These are phyloP conservation scores for Cryptomeria japonica DNA, from an alignment of 75 land plant genomes.

Conservation along the genomic window DNA sequence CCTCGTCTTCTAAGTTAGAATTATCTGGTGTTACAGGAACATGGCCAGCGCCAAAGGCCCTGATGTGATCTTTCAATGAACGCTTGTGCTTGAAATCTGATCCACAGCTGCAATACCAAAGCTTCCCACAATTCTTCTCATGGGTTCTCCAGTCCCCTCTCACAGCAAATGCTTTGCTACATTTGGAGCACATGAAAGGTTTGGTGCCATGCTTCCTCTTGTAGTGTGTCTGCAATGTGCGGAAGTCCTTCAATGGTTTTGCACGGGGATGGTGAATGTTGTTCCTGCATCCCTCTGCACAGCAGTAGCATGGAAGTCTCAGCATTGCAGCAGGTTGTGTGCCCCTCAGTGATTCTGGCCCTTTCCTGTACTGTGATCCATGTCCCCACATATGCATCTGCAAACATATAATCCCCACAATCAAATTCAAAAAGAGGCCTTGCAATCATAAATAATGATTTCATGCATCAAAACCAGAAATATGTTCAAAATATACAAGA, in stretches of 20 bases:
- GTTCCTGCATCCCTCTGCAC: slow-evolving; percentile 56
- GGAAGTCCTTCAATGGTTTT: slow-evolving; percentile 54
- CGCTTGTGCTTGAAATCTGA: slow-evolving; percentile 68
- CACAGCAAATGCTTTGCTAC: slow-evolving; percentile 53
- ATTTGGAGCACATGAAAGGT: slow-evolving; percentile 53
- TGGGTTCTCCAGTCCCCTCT: slow-evolving; percentile 64
- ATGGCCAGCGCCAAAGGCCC: slow-evolving; percentile 51
- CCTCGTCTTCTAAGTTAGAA: slow-evolving; percentile 17
- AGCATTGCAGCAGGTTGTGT: slow-evolving; percentile 47
- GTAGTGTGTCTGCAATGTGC: slow-evolving; percentile 63
- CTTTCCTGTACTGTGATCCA: slow-evolving; percentile 56
- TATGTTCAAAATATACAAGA: neutral
- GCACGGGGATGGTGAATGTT: slow-evolving; percentile 56
- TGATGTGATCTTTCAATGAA: slow-evolving; percentile 56
- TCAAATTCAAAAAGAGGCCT: neutral
- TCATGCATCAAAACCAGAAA: neutral
- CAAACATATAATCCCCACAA: neutral
- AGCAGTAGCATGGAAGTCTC: slow-evolving; percentile 60
- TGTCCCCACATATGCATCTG: slow-evolving; percentile 78
- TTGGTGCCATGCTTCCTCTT: slow-evolving; percentile 59
- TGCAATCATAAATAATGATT: neutral
- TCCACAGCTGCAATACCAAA: slow-evolving; percentile 60
- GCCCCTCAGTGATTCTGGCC: slow-evolving; percentile 52
- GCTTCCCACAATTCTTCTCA: slow-evolving; percentile 70
- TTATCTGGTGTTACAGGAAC: slow-evolving; percentile 19